phyloP scores from a whole-genome alignment of 2,329 filamentous ascomycete species.

The Claviceps africana region DNA sequence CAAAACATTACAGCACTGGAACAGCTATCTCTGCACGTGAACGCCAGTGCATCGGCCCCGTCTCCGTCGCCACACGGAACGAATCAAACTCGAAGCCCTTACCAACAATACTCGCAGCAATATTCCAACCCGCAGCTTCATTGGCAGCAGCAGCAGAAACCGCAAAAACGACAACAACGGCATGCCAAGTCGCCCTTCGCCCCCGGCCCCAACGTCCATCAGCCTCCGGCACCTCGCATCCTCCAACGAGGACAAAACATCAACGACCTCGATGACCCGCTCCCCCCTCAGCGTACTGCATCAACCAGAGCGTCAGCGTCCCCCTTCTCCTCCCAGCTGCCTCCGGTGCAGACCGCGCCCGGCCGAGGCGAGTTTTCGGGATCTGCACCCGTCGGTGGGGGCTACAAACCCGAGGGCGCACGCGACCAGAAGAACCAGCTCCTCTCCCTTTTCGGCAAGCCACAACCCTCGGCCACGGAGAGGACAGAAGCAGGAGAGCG shows the following conservation, averaged over 20 bases:
- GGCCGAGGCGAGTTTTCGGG: background rate
- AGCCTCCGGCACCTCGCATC: conserved; percentile 18
- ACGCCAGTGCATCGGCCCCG: conserved; percentile 6
- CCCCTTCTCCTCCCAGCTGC: conserved; percentile 8
- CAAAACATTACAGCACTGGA: conserved; percentile 9
- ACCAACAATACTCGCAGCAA: conserved; percentile 7
- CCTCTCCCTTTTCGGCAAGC: conserved; percentile 51
- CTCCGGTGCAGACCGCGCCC: conserved; percentile 1
- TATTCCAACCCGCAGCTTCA: conserved; percentile 4
- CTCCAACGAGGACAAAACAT: conserved; percentile 22
- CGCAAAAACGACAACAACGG: background rate
- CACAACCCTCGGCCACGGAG: conserved; percentile 2
- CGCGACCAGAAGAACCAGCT: conserved; percentile 22
- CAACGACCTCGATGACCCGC: conserved; percentile 7
- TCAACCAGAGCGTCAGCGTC: conserved; percentile 13
- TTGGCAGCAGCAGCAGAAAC: background rate
- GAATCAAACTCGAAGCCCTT: background rate
- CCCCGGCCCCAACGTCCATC: background rate
- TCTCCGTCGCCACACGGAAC: conserved; percentile 7
- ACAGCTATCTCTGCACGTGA: conserved; percentile 10
- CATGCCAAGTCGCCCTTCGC: background rate
- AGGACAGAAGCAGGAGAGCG: conserved; percentile 5
- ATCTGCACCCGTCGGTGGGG: background rate
- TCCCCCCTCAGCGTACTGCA: background rate
- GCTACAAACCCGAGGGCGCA: conserved; percentile 14